Percentiles rank a stretch among this genome's conserved stretches.
phyloP scores from a whole-genome alignment of 768 basidiomycete genomes.

The Leccinum boreale region DNA sequence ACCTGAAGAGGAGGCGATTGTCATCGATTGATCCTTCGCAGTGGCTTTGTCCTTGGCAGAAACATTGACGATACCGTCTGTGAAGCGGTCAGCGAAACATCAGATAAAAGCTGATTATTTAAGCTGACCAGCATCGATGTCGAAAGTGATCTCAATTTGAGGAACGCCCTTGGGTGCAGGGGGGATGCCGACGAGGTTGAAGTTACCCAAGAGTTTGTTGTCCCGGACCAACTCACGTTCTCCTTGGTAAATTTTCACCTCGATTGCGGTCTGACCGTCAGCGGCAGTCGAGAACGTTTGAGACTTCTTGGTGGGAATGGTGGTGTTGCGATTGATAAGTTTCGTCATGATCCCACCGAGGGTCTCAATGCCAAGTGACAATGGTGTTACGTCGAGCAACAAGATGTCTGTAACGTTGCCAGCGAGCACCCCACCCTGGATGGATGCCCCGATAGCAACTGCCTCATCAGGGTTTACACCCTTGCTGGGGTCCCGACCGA shows the following conservation, averaged over 20 bases:
- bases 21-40: conserved; percentile 90
- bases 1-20: conserved; percentile 96
- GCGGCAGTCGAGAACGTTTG: conserved; percentile 99
- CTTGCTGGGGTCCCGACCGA: conserved; percentile 96
- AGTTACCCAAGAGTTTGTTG: conserved; percentile 98
- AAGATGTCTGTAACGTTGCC: conserved; percentile 96
- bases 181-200: conserved; percentile 98
- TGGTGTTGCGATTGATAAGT: conserved; percentile 96
- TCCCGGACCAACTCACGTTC: conserved; percentile 98
- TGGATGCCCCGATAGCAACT: conserved; percentile 96
- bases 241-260: conserved; percentile 99
- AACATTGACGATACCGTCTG: conserved; percentile 96
- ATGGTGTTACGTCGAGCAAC: conserved; percentile 91
- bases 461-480: conserved; percentile 99
- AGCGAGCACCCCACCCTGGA: conserved; percentile 96
- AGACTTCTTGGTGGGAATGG: conserved; percentile 99
- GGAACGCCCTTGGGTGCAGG: conserved; percentile 74
- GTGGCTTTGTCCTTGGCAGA: conserved; percentile 94
- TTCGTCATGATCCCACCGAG: conserved; percentile 99
- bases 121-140: conserved; percentile 86
- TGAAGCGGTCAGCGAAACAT: neutral
- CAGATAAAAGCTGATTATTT: neutral
- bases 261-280: conserved; percentile 98
- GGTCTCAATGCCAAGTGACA: conserved; percentile 94
- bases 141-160: conserved; percentile 86